These are phyloP conservation scores for Phtheirospermum japonicum DNA, from an alignment of 257 asterid genomes.

Conservation along the genomic window DNA sequence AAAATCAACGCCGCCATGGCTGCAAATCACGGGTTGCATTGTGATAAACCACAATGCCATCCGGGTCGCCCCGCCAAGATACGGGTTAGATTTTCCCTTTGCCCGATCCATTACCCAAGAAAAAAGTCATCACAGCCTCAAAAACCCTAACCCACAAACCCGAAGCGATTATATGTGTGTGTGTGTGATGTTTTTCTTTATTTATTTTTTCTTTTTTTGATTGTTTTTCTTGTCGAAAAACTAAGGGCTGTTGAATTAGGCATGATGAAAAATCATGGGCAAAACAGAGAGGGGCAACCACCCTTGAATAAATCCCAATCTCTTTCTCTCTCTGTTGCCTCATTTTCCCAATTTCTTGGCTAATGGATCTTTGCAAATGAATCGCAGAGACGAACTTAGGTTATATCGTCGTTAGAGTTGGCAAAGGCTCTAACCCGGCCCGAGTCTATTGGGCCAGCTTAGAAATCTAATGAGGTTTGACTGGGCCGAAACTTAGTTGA, in stretches of 20 bases:
- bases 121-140: conserved; percentile 9
- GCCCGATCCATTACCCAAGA: conserved; percentile 33
- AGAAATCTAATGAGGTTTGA: too few species aligned
- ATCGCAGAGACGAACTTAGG: background rate
- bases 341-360: conserved; percentile 20
- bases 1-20: background rate
- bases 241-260: conserved; percentile 28
- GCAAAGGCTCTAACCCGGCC: too few species aligned
- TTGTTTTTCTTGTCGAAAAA: background rate
- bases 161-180: background rate
- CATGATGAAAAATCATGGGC: conserved; percentile 25
- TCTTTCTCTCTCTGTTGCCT: conserved; percentile 25
- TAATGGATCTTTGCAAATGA: conserved; percentile 20
- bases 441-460: too few species aligned
- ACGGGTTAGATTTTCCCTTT: conserved; percentile 27
- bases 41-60: conserved; percentile 10
- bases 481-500: too few species aligned
- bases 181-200: background rate
- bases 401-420: background rate
- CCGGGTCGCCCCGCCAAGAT: conserved; percentile 36
- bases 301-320: conserved; percentile 36
- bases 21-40: conserved; percentile 31
- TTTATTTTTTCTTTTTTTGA: too few species aligned
- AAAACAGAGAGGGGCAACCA: conserved; percentile 47
- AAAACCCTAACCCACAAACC: background rate